A percentile compares a stretch with the other conserved stretches of the same genome.
These are phyloP conservation scores for Curvularia verruculosa DNA, from an alignment of 2,329 filamentous ascomycete genomes.

Conservation along the genomic window DNA sequence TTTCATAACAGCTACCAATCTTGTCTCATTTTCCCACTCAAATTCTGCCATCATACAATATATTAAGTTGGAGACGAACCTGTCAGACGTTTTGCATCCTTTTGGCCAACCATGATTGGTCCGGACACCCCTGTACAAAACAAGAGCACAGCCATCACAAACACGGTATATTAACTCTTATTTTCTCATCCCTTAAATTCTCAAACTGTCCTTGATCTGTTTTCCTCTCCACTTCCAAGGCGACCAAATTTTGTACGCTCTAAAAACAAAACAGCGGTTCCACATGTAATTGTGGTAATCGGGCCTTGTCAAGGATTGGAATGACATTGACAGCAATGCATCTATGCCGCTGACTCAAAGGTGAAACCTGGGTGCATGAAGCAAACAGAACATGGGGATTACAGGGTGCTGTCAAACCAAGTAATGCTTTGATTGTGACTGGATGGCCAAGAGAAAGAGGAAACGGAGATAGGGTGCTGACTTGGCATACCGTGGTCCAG, in stretches of 20 bases:
- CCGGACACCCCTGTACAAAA: not conserved
- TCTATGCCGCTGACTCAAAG: not conserved
- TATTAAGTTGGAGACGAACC: too few relatives aligned
- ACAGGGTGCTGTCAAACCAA: not conserved
- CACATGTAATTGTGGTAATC: not conserved
- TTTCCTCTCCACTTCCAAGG: not conserved
- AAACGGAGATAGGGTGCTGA: not conserved
- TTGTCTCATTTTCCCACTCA: too few relatives aligned
- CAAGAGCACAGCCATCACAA: not conserved
- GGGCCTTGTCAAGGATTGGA: not conserved
- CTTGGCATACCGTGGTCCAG: not conserved
- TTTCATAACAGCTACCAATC: too few relatives aligned
- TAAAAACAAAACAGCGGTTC: conserved; percentile 1
- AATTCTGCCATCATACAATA: too few relatives aligned
- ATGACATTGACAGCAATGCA: not conserved
- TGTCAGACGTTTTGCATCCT: not conserved
- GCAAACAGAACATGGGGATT: not conserved
- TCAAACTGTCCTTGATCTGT: not conserved
- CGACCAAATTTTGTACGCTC: not conserved
- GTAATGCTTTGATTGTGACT: not conserved
- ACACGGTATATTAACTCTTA: not conserved
- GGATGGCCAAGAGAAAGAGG: not conserved
- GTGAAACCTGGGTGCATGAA: not conserved
- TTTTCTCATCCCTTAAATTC: not conserved
- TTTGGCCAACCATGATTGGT: not conserved